phyloP scores from a whole-genome alignment of 345 rosid species.

The Salix suchowensis region DNA sequence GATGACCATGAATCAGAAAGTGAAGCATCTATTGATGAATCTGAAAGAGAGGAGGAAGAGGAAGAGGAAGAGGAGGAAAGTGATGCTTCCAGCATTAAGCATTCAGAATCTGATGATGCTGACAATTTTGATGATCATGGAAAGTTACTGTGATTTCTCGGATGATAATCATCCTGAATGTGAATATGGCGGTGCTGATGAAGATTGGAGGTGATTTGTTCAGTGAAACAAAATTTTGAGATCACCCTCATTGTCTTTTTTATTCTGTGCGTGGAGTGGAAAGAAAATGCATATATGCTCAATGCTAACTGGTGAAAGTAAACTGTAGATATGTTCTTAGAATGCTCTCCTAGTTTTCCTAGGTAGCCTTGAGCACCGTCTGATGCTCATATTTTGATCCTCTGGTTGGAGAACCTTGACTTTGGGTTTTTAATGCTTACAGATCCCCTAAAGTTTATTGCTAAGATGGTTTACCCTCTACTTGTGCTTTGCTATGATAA shows the following conservation, averaged over 20 bases:
- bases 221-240: background rate
- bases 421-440: background rate
- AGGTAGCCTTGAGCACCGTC: background rate
- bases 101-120: background rate
- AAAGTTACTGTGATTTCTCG: conserved; percentile 4
- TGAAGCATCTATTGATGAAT: background rate
- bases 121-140: conserved; percentile 4
- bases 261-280: background rate
- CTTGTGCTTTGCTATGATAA: no score
- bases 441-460: no score
- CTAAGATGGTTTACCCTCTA: no score
- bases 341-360: background rate
- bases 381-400: background rate
- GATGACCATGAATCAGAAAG: conserved; percentile 21
- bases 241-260: no score
- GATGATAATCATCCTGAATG: conserved; percentile 29
- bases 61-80: conserved; percentile 21
- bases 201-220: conserved; percentile 2
- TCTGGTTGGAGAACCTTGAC: background rate
- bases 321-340: background rate
- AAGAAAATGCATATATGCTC: background rate
- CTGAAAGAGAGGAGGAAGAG: conserved; percentile 31
- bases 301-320: background rate
- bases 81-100: background rate
- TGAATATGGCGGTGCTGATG: conserved; percentile 5